Conservation (phyloP, 1,284 basidiomycete genomes). For the Caloboletus inedulis region DNA sequence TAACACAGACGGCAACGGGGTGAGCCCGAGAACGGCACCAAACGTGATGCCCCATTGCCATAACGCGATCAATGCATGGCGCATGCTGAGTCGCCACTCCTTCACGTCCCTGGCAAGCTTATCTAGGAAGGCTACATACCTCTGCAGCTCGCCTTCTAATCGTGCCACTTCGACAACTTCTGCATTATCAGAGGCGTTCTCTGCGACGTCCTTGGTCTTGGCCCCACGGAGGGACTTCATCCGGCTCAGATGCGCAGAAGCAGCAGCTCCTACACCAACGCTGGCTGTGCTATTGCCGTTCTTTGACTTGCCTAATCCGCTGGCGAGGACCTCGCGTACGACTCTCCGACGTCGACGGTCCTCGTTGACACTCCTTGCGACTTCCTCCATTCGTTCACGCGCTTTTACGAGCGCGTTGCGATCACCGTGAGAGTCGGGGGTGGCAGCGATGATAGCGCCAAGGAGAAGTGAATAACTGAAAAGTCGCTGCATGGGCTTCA, state of each 20-base stretch:
- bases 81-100: slow-evolving; percentile 54
- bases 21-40: slow-evolving; percentile 64
- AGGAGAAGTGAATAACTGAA: slow-evolving; percentile 91
- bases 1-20: slow-evolving; percentile 36
- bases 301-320: slow-evolving; percentile 33
- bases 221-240: slow-evolving; percentile 49
- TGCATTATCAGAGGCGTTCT: slow-evolving; percentile 31
- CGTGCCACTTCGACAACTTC: slow-evolving; percentile 55
- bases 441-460: slow-evolving; percentile 74
- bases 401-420: slow-evolving; percentile 51
- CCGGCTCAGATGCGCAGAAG: slow-evolving; percentile 55
- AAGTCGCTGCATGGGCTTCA: slow-evolving; percentile 89
- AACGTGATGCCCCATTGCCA: slow-evolving; percentile 62
- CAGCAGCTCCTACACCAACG: slow-evolving; percentile 45
- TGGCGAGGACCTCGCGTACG: slow-evolving; percentile 64
- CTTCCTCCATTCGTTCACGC: slow-evolving; percentile 65
- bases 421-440: slow-evolving; percentile 74
- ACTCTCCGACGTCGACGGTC: slow-evolving; percentile 82
- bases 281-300: slow-evolving; percentile 38
- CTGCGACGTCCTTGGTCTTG: slow-evolving; percentile 29
- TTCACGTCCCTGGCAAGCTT: slow-evolving; percentile 56
- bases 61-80: slow-evolving; percentile 35
- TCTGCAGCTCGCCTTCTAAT: slow-evolving; percentile 55
- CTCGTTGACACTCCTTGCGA: slow-evolving; percentile 86
- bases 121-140: slow-evolving; percentile 52